Evolutionary conservation across 2,329 filamentous ascomycete genomes (phyloP).

Genomic region (Akanthomyces dipterigenus): DNA sequence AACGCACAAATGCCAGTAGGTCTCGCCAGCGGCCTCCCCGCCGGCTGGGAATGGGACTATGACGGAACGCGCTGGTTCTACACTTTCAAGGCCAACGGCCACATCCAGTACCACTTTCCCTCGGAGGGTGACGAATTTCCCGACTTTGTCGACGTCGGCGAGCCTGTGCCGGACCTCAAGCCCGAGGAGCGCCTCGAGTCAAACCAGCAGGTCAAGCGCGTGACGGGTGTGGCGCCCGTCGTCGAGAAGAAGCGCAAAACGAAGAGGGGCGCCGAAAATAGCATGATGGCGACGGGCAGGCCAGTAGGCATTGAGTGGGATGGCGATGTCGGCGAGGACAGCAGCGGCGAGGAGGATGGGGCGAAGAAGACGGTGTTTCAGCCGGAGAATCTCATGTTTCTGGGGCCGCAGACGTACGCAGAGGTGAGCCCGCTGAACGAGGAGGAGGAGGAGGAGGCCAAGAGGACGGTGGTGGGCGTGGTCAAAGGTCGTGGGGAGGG

Average conservation of each 20-base stretch:
- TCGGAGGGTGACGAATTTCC: slow-evolving; percentile 52
- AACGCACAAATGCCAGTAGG: neutral
- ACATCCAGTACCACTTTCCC: slow-evolving; percentile 51
- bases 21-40: slow-evolving; percentile 31
- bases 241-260: slow-evolving; percentile 4
- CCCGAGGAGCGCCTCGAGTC: slow-evolving; percentile 49
- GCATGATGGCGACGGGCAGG: slow-evolving; percentile 27
- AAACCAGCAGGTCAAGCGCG: slow-evolving; percentile 41
- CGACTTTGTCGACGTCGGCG: slow-evolving; percentile 37
- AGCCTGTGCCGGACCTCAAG: slow-evolving; percentile 33
- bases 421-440: slow-evolving; percentile 39
- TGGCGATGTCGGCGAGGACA: slow-evolving; percentile 25
- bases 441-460: slow-evolving; percentile 30
- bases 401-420: slow-evolving; percentile 39
- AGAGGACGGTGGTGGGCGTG: slow-evolving; percentile 19
- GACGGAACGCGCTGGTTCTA: slow-evolving; percentile 53
- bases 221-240: slow-evolving; percentile 15
- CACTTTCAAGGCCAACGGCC: slow-evolving; percentile 46
- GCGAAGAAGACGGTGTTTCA: slow-evolving; percentile 37
- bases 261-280: slow-evolving; percentile 14
- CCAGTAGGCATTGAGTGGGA: slow-evolving; percentile 23
- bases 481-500: slow-evolving; percentile 1
- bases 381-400: slow-evolving; percentile 46
- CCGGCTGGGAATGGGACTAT: slow-evolving; percentile 52
- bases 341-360: slow-evolving; percentile 26